Evolutionary conservation across 164 flowering plant species (phyloP), one percentile per base, ranked within the genome.

Genomic region (Amborella trichopoda): DNA sequence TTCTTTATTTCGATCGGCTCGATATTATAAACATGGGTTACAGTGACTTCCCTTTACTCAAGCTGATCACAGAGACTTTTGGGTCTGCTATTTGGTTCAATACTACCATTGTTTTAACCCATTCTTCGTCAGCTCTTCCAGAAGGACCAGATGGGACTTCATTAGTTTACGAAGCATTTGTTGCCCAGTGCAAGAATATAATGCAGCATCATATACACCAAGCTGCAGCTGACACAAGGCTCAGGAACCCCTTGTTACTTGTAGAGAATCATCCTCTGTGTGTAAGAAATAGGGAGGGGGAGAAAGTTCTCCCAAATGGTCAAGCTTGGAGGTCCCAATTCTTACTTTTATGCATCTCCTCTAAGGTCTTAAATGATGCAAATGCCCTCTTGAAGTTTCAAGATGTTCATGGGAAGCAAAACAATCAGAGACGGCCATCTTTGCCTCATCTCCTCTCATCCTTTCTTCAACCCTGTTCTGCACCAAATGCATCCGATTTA

Each of bases 371-470:
- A 25, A 68, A 68, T 39, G 95, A 88, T 71, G 91, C 73, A 34
- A 85, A 76, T 58, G 19, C 52, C 8, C 61, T 93, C 8, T 48
- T 93, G 67, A 56, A 70, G 32, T 81, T 93, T 58, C 69, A 58
- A 40, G 67, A 76, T 58, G 56, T 88, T 44, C 77, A 69, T 38
- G 52, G 77, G 39, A 87, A 91, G 26, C 72, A 72, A 28, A n/a
- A 58, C 58, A 48, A 30, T 56, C 18, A 66, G 12, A 67, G 89
- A 18, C 36, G 65, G 64, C 95, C 95, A 28, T 93, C 96, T 10
- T 63, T 93, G 40, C 96, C 96, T 13, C 96, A 88, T 63, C 84
- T 93, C 50, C 91, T 93, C 41, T 84, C 96, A 24, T 71, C 86
- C 38, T 62, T 88, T 56, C 76, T 93, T 16, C 78, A 68, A 18